A percentile compares a stretch with the other conserved stretches of the same genome.
Evolutionary conservation across 2,329 filamentous ascomycete species (phyloP).

Genomic region (Trichoderma aggressivum): DNA sequence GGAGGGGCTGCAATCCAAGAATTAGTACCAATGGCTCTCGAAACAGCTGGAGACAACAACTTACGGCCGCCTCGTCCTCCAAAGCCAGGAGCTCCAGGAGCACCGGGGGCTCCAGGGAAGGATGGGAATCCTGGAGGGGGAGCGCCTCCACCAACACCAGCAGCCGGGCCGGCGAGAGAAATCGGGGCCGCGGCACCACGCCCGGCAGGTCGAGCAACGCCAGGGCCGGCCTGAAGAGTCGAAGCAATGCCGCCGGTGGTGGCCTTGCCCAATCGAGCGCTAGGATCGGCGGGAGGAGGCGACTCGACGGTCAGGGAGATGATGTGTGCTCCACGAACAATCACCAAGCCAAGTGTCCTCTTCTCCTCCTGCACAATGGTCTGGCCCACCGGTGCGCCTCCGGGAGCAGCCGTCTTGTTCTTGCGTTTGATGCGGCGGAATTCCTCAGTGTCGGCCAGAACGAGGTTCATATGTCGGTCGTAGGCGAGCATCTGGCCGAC

Average conservation of each 20-base stretch:
- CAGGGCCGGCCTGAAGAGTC: constrained; percentile 76
- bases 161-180: constrained; percentile 80
- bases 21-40: constrained; percentile 31
- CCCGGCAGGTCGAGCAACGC: constrained; percentile 86
- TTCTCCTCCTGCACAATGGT: constrained; percentile 92
- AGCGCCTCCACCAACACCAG: constrained; percentile 72
- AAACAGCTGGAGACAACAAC: constrained; percentile 27
- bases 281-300: constrained; percentile 89
- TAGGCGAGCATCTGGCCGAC: constrained; percentile 98
- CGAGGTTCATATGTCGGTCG: constrained; percentile 99
- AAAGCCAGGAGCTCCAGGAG: constrained; percentile 42
- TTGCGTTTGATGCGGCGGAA: constrained; percentile 89
- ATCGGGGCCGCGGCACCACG: constrained; percentile 68
- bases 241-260: constrained; percentile 66
- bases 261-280: constrained; percentile 78
- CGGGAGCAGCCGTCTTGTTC: constrained; percentile 65
- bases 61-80: constrained; percentile 49
- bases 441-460: constrained; percentile 97
- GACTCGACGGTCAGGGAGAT: constrained; percentile 94
- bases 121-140: constrained; percentile 61
- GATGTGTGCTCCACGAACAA: constrained; percentile 90
- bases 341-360: constrained; percentile 91
- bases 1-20: constrained; percentile 42
- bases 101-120: constrained; percentile 52
- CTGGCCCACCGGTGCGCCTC: constrained; percentile 56